Evolutionary conservation across 306 rosid genomes (phyloP).

Genomic region (Hylodesmum podocarpum): DNA sequence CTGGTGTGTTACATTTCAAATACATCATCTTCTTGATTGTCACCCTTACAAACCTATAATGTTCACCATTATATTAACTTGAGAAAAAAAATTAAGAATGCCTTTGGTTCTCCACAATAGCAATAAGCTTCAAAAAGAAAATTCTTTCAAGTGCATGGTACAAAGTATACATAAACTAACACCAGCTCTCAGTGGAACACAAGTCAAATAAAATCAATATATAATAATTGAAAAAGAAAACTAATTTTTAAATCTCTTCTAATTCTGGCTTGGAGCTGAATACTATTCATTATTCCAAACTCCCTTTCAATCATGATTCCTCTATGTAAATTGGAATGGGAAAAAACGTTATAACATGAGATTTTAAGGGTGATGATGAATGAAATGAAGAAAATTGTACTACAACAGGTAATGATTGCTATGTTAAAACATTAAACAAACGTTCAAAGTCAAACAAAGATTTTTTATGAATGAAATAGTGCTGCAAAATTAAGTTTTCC

Average conservation of each 20-base stretch:
- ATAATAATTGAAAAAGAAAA: neutral
- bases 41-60: neutral
- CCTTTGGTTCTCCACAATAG: neutral
- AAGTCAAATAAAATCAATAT: neutral
- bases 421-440: neutral
- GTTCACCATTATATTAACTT: too few species aligned
- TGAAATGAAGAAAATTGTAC: neutral
- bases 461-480: neutral
- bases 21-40: neutral
- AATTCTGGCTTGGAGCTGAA: neutral
- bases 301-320: neutral
- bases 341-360: neutral
- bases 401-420: neutral
- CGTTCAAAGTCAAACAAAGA: neutral
- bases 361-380: neutral
- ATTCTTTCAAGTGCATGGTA: neutral
- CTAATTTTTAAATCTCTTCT: neutral
- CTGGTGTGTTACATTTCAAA: neutral
- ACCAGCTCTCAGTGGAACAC: neutral
- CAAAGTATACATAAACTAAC: neutral
- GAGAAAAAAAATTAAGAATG: too few species aligned
- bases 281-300: neutral
- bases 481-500: conserved; percentile 34
- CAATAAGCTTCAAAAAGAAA: neutral
- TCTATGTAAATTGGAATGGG: neutral